These are phyloP conservation scores for Scheffersomyces illinoinensis DNA, from an alignment of 1,139 yeast species.

Conservation along the genomic window DNA sequence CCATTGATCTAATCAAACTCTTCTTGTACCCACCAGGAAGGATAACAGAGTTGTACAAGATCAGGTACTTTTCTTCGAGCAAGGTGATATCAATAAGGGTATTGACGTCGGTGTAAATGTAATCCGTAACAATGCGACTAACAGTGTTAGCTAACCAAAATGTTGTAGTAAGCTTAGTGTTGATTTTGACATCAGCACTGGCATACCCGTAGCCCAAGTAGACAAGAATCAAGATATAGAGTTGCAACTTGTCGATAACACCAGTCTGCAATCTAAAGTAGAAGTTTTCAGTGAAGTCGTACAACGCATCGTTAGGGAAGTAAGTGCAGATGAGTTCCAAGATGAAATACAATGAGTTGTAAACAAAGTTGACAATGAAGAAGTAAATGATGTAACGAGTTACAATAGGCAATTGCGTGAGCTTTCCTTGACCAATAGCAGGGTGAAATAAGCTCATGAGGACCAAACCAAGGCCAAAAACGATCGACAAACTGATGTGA, in stretches of 20 bases:
- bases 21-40: not conserved
- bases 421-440: not conserved
- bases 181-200: not conserved
- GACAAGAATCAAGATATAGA: not conserved
- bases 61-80: not conserved
- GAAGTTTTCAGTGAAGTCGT: not conserved
- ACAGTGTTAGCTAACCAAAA: not conserved
- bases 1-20: not conserved
- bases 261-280: not conserved
- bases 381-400: not conserved
- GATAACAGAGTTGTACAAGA: not conserved
- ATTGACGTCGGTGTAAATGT: not conserved
- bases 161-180: not conserved
- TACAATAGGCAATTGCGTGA: not conserved
- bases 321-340: not conserved
- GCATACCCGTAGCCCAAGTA: not conserved
- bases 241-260: not conserved
- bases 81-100: not conserved
- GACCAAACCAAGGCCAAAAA: constrained; percentile 4
- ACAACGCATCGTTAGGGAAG: constrained; percentile 1
- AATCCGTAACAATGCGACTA: not conserved
- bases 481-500: constrained; percentile 4
- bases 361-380: not conserved
- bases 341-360: not conserved
- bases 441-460: constrained; percentile 1